These are phyloP conservation scores for Acorus calamus DNA, from an alignment of 106 monocot genomes.

Conservation along the genomic window DNA sequence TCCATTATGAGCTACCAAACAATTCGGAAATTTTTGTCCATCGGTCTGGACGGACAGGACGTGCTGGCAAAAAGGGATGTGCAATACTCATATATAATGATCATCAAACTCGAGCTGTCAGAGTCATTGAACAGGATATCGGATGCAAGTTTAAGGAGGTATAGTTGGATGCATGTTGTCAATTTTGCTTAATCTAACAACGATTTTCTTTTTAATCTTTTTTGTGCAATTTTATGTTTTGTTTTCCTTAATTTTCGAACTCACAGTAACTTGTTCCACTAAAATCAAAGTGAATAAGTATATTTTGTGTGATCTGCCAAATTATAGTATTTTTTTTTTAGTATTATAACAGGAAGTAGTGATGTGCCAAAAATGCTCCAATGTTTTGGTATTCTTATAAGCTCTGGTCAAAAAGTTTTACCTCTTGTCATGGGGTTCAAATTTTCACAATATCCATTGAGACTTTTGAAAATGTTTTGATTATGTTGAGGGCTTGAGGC, in stretches of 20 bases:
- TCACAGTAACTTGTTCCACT: too few relatives aligned
- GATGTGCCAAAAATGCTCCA: too few relatives aligned
- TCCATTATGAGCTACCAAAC: slow-evolving; percentile 89
- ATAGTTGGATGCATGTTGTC: neutral
- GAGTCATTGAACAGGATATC: slow-evolving; percentile 68
- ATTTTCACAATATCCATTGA: too few relatives aligned
- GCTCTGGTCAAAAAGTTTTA: too few relatives aligned
- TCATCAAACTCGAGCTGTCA: slow-evolving; percentile 58
- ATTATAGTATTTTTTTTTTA: neutral
- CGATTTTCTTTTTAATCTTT: too few relatives aligned
- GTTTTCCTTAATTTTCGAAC: neutral
- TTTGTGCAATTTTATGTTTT: neutral
- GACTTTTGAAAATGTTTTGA: too few relatives aligned
- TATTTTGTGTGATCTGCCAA: neutral
- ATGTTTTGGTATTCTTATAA: too few relatives aligned
- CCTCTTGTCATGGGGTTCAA: too few relatives aligned
- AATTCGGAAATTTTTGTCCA: slow-evolving; percentile 90
- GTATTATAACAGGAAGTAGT: too few relatives aligned
- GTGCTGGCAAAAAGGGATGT: slow-evolving; percentile 88
- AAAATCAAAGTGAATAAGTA: neutral
- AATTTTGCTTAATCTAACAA: too few relatives aligned
- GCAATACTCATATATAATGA: slow-evolving; percentile 73
- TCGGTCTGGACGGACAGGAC: slow-evolving; percentile 86
- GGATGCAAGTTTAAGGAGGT: slow-evolving; percentile 83
- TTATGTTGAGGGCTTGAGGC: too few relatives aligned